A percentile compares a stretch with the other conserved stretches of the same genome.
Conservation (phyloP, 208 protist genomes). For the Herpetomonas samuelpessoai region DNA sequence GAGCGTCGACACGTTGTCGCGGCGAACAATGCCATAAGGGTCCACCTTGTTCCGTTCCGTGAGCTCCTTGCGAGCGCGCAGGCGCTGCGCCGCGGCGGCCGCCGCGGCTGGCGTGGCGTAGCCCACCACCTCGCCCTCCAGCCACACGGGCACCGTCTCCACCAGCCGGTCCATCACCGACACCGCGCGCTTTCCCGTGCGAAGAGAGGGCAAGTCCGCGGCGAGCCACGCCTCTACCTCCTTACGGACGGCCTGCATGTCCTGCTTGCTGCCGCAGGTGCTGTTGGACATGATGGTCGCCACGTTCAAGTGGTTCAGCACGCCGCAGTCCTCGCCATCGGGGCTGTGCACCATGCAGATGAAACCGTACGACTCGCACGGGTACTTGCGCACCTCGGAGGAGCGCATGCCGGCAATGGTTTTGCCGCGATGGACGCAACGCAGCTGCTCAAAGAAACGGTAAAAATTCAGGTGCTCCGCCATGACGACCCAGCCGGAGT, state of each 20-base stretch:
- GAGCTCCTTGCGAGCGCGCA: constrained; percentile 58
- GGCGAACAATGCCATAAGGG: constrained; percentile 57
- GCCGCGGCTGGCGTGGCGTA: constrained; percentile 68
- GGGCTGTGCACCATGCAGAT: constrained; percentile 99
- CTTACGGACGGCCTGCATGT: constrained; percentile 14
- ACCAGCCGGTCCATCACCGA: constrained; percentile 45
- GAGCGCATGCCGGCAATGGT: constrained; percentile 98
- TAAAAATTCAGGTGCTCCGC: constrained; percentile 99
- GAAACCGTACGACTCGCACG: constrained; percentile 99
- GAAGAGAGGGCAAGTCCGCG: constrained; percentile 44
- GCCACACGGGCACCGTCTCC: constrained; percentile 83
- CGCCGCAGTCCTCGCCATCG: constrained; percentile 99
- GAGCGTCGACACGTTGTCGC: constrained; percentile 39
- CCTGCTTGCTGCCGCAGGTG: constrained; percentile 1
- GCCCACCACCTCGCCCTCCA: constrained; percentile 91
- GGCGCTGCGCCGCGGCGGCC: constrained; percentile 21
- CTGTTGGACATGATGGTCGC: constrained; percentile 68
- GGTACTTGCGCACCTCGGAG: constrained; percentile 97
- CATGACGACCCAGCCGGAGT: constrained; percentile 96
- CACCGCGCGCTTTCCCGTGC: constrained; percentile 16
- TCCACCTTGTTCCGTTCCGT: constrained; percentile 43
- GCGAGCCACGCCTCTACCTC: constrained; percentile 39
- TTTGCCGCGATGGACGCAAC: constrained; percentile 97
- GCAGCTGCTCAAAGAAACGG: constrained; percentile 99
- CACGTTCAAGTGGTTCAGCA: constrained; percentile 98